Evolutionary conservation across 2,329 filamentous ascomycete genomes (phyloP).

Genomic region (Pseudogymnoascus sp.): DNA sequence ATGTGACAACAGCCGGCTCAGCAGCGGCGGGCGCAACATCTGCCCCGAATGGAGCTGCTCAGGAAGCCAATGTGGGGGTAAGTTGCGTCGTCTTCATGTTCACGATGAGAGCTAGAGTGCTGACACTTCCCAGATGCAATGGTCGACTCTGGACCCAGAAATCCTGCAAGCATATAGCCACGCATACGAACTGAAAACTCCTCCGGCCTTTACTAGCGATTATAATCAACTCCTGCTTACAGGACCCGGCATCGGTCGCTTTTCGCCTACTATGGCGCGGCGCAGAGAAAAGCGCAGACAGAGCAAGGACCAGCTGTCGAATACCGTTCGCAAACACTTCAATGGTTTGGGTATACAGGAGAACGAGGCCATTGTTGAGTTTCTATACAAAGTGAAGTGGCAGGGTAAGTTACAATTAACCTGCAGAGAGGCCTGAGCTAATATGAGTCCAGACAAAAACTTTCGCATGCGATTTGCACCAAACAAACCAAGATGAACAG

Average conservation of each 20-base stretch:
- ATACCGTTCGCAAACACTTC: constrained; percentile 72
- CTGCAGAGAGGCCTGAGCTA: not conserved
- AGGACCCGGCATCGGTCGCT: constrained; percentile 56
- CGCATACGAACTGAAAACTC: constrained; percentile 57
- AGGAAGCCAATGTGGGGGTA: constrained; percentile 23
- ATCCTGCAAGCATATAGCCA: constrained; percentile 69
- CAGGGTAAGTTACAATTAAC: constrained; percentile 21
- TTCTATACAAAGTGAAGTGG: constrained; percentile 29
- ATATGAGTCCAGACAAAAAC: constrained; percentile 26
- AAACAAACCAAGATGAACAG: constrained; percentile 19
- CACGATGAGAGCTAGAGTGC: constrained; percentile 1
- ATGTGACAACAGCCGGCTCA: constrained; percentile 16
- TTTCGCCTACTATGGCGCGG: constrained; percentile 68
- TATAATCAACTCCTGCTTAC: constrained; percentile 55
- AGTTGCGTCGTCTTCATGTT: constrained; percentile 11
- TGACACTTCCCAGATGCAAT: constrained; percentile 42
- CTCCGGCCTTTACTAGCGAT: constrained; percentile 58
- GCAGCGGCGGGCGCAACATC: constrained; percentile 10
- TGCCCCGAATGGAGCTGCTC: constrained; percentile 11
- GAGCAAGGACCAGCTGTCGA: constrained; percentile 62
- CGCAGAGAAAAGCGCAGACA: constrained; percentile 56
- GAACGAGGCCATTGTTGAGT: constrained; percentile 68
- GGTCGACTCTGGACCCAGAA: constrained; percentile 58
- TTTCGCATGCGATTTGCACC: constrained; percentile 32
- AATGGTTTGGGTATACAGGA: constrained; percentile 71